Evolutionary conservation across 495 filamentous ascomycete genomes (phyloP), one percentile per base, ranked within the genome.

Genomic region (Penicillium dipodomyicola): DNA sequence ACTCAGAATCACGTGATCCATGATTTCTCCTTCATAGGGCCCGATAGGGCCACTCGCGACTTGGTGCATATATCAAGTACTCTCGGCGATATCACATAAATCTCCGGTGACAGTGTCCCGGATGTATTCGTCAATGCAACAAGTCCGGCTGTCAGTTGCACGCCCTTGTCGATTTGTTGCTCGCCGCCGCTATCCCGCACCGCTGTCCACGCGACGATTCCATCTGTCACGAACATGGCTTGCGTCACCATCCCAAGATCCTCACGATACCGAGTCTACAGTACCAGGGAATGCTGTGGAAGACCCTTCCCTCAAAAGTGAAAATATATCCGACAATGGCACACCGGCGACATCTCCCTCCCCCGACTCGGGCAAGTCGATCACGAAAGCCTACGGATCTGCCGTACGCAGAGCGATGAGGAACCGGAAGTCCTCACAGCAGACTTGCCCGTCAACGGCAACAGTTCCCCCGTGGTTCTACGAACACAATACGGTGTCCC

Each of bases 131-230:
- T 69, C 74, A 75, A 76, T 77, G 70, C 72, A 65, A 44, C 65
- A 66, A 61, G 64, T 52, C 57, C 61, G 71, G 65, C 65, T 69
- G 60, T 64, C 65, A 48, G 47, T 71, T 49, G 70, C 66, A 55
- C 74, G 71, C 61, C 74, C 76, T 49, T 76, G 76, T 65, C 74
- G 74, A 54, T 68, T 78, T 44, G 63, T 77, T 56, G 73, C 74
- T 48, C 74, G 65, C 59, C 74, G 76, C 52, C 74, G 74, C 29
- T 76, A 72, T 70, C 67, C 73, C 51, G 66, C 64, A 35, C 57
- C 59, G 19, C 39, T 66, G 45, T 42, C 61, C 25, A 54, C 62
- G 45, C 74, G 74, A 41, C 68, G 58, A 17, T 75, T 77, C 50
- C 74, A 77, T 52, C 52, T 67, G 14, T 77, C 76, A 29, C 63